Conservation (phyloP, 139 green algal species). For the Mychonastes homosphaera region DNA sequence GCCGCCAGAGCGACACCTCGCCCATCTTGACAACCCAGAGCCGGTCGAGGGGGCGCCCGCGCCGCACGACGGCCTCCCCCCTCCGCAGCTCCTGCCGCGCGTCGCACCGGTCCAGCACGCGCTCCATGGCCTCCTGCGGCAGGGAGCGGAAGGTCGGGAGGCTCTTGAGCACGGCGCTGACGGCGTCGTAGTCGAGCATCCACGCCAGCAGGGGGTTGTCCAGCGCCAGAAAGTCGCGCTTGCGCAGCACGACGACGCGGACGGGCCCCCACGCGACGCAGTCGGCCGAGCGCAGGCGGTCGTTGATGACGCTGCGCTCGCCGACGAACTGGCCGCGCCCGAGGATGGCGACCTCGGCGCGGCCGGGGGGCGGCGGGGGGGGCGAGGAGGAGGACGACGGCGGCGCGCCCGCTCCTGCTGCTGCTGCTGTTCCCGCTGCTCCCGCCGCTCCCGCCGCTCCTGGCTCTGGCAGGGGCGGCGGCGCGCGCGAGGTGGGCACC, state of each 20-base stretch:
- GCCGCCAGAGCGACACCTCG: too few species aligned
- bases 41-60: constrained; percentile 42
- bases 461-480: too few species aligned
- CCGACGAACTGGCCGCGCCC: constrained; percentile 61
- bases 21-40: constrained; percentile 55
- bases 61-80: constrained; percentile 32
- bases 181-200: constrained; percentile 67
- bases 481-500: constrained; percentile 39
- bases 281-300: constrained; percentile 54
- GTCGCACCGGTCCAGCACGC: constrained; percentile 53
- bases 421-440: too few species aligned
- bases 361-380: constrained; percentile 5
- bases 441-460: too few species aligned
- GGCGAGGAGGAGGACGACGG: too few species aligned
- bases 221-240: constrained; percentile 62
- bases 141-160: constrained; percentile 35
- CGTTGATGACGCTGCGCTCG: constrained; percentile 63
- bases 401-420: too few species aligned
- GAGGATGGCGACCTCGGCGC: constrained; percentile 42
- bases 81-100: constrained; percentile 39
- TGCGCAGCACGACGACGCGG: constrained; percentile 58
- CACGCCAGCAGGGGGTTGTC: constrained; percentile 64
- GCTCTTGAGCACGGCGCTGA: constrained; percentile 36
- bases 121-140: constrained; percentile 52
- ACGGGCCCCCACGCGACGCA: constrained; percentile 54